Evolutionary conservation across 345 rosid genomes (phyloP), one percentile per base, ranked within the genome.

Genomic region (Camelina hispida): DNA sequence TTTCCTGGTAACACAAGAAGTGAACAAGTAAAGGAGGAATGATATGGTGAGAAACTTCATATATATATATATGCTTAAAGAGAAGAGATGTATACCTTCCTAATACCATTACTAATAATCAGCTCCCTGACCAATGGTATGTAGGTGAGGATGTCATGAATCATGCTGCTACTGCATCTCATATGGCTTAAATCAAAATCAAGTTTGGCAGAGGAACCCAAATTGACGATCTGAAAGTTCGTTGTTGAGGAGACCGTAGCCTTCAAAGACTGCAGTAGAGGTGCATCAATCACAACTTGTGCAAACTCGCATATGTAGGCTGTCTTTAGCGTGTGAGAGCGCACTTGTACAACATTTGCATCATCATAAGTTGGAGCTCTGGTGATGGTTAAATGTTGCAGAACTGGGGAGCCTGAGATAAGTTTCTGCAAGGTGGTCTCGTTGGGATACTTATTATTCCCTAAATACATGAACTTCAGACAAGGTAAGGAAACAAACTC

Each of bases 81-180:
- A 28, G 5, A 34, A 6, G 44, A 59, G 47, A 71, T 71, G 17
- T 34, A 16, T 59, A 71, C 69, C 68, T 72, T 25, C 69, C 13
- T 25, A 2, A 13, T 1, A 16, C 0, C 0, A 37, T 2, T 1
- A 25, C 3, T n/a, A 25, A 25, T 5, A 51, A 38, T 53, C 0
- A 72, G n/a, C 0, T 18, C 42, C 38, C 8, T 62, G 34, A 72
- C 38, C 52, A 20, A 38, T 0, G 32, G n/a, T 0, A 62, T 48
- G n/a, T 23, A 68, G 1, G 15, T n/a, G 17, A 71, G 32, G 32
- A 51, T 50, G 10, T 4, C 38, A 1, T 2, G 42, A 44, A 22
- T 58, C 28, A 42, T 16, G 25, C 9, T 34, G 7, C 2, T 8
- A 7, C 37, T 34, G 9, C 3, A 0, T 32, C 9, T 20, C 17